These are phyloP conservation scores for Mucor irregularis DNA, from an alignment of 371 early-diverging fungal genomes.

Conservation along the genomic window DNA sequence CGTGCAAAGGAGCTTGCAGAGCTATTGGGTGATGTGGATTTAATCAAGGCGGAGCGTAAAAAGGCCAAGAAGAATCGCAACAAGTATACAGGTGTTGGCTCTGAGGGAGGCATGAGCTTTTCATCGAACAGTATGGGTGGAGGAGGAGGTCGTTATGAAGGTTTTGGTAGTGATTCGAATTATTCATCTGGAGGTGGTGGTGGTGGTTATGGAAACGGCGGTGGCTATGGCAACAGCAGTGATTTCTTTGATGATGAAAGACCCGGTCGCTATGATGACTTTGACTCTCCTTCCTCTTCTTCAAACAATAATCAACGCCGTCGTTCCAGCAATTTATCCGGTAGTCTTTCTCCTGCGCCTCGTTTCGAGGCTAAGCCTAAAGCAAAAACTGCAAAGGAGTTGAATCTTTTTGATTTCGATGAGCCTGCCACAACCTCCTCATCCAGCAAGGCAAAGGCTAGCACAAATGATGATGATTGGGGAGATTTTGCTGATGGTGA, in stretches of 20 bases:
- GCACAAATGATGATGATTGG: slow-evolving; percentile 51
- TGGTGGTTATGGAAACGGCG: slow-evolving; percentile 7
- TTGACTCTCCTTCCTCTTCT: not conserved
- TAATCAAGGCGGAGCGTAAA: slow-evolving; percentile 81
- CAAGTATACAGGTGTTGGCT: slow-evolving; percentile 83
- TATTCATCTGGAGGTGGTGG: slow-evolving; percentile 25
- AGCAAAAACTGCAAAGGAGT: slow-evolving; percentile 48
- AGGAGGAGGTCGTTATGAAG: slow-evolving; percentile 36
- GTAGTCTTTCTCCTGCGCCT: not conserved
- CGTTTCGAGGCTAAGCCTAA: slow-evolving; percentile 7
- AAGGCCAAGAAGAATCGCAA: slow-evolving; percentile 85
- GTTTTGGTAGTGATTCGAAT: slow-evolving; percentile 51
- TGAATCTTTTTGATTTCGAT: slow-evolving; percentile 60
- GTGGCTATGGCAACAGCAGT: slow-evolving; percentile 5
- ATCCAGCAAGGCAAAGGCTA: not conserved
- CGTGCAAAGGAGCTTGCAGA: slow-evolving; percentile 92
- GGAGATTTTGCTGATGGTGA: slow-evolving; percentile 51
- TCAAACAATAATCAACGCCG: not conserved
- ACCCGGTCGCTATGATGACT: slow-evolving; percentile 19
- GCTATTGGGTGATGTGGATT: slow-evolving; percentile 72
- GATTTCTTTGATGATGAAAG: slow-evolving; percentile 20
- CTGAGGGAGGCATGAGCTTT: slow-evolving; percentile 29
- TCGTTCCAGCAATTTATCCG: not conserved
- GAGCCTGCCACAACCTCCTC: slow-evolving; percentile 14
- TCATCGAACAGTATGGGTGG: slow-evolving; percentile 22